Base-by-base conservation (phyloP, 1,284 basidiomycete species). In the Ustilago trichophora region DNA sequence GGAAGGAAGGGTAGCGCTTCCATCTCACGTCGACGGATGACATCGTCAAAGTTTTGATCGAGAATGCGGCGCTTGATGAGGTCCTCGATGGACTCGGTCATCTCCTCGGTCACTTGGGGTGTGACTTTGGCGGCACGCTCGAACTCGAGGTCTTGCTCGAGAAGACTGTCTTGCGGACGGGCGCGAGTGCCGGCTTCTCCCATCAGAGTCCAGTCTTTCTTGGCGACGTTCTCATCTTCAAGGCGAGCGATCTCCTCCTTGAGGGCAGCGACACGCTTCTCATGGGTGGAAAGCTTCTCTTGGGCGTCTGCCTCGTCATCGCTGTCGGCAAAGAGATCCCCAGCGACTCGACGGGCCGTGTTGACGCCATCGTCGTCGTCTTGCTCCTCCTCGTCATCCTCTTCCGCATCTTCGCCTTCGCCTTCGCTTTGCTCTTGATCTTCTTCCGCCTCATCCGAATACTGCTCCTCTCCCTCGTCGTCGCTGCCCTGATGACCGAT, bases 121-220 rank as follows among this genome's bases (percentile, higher is more conserved):
- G 90, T 89, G 15, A 89, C 85, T 83, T 95, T 97, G 83, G 88
- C 88, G 12, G 90, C 87, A 32, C 85, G 90, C 72, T 98, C 96
- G 71, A 95, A 98, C 58, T 98, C 94, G 35, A 99, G 86, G 80
- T 97, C 92, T 81, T 98, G 91, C 81, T 93, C 92, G 12, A 99
- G 85, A 15, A 98, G 85, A 21, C 91, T 91, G 83, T 98, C 94
- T 77, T 92, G 88, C 1, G 96, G 95, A 47, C 96, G 87, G 35
- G 89, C 84, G 32, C 89, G 87, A 6, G 91, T 87, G 12, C 87
- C 87, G 11, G 92, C 92, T 83, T 99, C 96, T 40, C 96, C 95
- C 84, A 91, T 87, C 29, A 98, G 85, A 6, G 89, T 90, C 96
- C 96, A 99, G 69, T 98, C 94, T 75, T 86, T 86, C 29, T 84